Base-by-base conservation (phyloP, 139 green algal genomes). In the Chlorella sp. region DNA sequence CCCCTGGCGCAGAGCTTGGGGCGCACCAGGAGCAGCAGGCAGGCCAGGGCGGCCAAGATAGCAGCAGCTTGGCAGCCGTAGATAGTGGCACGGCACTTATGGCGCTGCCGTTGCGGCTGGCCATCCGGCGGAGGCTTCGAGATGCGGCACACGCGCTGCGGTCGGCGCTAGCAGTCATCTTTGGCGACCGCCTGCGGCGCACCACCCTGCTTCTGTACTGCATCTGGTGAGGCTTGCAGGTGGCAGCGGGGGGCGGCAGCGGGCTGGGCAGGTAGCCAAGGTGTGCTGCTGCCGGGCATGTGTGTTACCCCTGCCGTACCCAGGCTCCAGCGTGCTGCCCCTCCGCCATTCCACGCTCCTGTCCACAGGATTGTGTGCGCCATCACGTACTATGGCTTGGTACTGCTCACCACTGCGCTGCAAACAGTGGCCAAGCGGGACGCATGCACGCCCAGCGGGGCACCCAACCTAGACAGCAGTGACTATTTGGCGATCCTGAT, bases 331-430 rank as follows among this genome's bases (percentile, higher is more conserved):
- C n/a, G n/a, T n/a, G n/a, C n/a, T n/a, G n/a, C n/a, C n/a, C 44
- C 9, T 9, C 44, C 44, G 9, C 44, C 44, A 16, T 9, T 51
- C 44, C 7, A 51, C 9, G 44, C 44, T 51, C 44, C 44, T 51
- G 44, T 60, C 11, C 15, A 15, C 51, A 60, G 51, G 51, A 60
- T 92, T 36, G 83, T 82, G 32, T 92, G 92, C 57, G 92, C 94
- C 0, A 86, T 97, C 63, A 88, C 82, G 3, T 97, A 96, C 86
- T 96, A 98, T 74, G 95, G 95, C 21, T 39, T 96, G 23, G 95
- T 98, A 34, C 85, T 97, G 36, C 87, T 98, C 9, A 94, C 90
- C 4, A 94, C 91, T 0, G 80, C 90, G 68, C 87, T 96, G 44
- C 91, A 94, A 26, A 73, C 85, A 2, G 78, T 71, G 20, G n/a